phyloP scores from a whole-genome alignment of 495 filamentous ascomycete species.

The Tuber melanosporum region DNA sequence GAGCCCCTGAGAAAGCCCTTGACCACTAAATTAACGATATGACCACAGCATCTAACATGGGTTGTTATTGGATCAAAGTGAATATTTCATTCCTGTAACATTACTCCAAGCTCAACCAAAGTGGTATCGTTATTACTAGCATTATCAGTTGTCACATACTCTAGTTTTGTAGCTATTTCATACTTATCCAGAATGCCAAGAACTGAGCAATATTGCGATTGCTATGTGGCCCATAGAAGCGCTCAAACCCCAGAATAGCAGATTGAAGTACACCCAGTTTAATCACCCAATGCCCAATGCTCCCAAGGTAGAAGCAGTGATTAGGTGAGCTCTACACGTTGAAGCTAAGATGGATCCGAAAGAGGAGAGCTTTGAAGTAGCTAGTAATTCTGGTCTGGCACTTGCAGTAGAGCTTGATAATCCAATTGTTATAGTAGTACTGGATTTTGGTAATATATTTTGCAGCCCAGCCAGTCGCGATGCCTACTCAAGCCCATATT shows the following conservation, averaged over 20 bases:
- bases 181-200: conserved; percentile 11
- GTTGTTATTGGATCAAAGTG: conserved; percentile 13
- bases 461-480: no score
- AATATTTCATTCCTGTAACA: conserved; percentile 5
- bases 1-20: conserved; percentile 13
- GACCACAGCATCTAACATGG: conserved; percentile 13
- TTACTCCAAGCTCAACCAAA: not conserved
- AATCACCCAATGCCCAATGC: conserved; percentile 2
- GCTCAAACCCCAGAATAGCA: not conserved
- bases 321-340: conserved; percentile 9
- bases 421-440: not conserved
- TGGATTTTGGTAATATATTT: not conserved
- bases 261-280: not conserved
- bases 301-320: not conserved
- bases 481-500: no score
- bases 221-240: conserved; percentile 9
- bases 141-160: conserved; percentile 28
- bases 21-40: conserved; percentile 20
- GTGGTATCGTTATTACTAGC: not conserved
- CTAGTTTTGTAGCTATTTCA: conserved; percentile 18
- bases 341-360: not conserved
- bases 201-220: conserved; percentile 19
- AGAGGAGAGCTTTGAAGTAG: not conserved
- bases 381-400: not conserved
- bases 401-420: not conserved